Percentiles rank a stretch among this genome's conserved stretches.
Evolutionary conservation across 1,284 basidiomycete genomes (phyloP).

Genomic region (Caloboletus firmus): DNA sequence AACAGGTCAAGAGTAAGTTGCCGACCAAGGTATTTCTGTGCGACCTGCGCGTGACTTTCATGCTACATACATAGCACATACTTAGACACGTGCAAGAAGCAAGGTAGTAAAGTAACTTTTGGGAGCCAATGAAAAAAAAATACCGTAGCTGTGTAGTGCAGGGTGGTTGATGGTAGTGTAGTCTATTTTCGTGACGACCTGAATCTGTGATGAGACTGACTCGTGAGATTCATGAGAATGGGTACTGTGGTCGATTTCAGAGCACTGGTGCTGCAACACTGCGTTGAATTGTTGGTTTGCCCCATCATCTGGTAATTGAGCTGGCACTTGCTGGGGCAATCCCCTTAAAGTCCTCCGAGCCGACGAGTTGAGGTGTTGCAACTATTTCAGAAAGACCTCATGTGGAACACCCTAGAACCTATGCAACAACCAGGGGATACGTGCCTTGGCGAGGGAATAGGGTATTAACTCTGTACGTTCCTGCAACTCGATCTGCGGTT

Average conservation of each 20-base stretch:
- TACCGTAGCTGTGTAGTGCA: background rate
- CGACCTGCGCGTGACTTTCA: background rate
- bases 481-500: background rate
- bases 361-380: background rate
- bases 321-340: background rate
- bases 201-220: background rate
- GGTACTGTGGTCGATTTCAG: background rate
- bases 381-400: background rate
- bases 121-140: slow-evolving; percentile 1
- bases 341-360: background rate
- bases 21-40: too few species aligned
- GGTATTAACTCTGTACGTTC: background rate
- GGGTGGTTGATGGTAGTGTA: background rate
- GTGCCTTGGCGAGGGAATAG: background rate
- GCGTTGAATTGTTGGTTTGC: background rate
- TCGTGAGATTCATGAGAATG: background rate
- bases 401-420: background rate
- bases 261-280: too few species aligned
- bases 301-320: background rate
- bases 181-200: background rate
- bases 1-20: background rate
- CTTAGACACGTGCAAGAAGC: slow-evolving; percentile 3
- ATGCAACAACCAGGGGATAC: background rate
- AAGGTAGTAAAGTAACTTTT: background rate
- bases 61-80: background rate